These are phyloP conservation scores for Neospermospora avenae DNA, from an alignment of 2,329 filamentous ascomycete species.

Conservation along the genomic window DNA sequence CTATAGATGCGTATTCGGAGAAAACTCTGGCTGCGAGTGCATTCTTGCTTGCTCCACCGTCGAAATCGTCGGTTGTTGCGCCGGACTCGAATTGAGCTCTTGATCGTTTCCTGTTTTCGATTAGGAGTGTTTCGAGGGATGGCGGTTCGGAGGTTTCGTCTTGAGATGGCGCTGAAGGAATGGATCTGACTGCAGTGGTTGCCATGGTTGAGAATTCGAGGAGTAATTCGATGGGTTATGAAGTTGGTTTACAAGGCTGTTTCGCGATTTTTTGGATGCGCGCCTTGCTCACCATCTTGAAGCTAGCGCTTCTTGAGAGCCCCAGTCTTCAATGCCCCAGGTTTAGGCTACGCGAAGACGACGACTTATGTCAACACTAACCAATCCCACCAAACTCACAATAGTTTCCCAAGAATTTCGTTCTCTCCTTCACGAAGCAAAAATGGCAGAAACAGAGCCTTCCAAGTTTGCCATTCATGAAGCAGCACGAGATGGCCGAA, in stretches of 20 bases:
- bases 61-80: slow-evolving; percentile 16
- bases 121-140: slow-evolving; percentile 39
- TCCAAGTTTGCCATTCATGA: slow-evolving; percentile 82
- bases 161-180: not conserved
- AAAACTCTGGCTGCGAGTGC: slow-evolving; percentile 33
- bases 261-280: slow-evolving; percentile 5
- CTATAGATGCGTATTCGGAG: slow-evolving; percentile 57
- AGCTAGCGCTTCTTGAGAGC: slow-evolving; percentile 1
- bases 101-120: slow-evolving; percentile 42
- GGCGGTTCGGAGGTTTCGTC: slow-evolving; percentile 17
- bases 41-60: slow-evolving; percentile 32
- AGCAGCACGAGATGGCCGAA: slow-evolving; percentile 78
- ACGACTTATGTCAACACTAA: slow-evolving; percentile 4
- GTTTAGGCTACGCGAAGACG: slow-evolving; percentile 10
- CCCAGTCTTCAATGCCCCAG: not conserved
- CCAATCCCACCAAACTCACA: not conserved
- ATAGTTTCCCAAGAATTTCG: too few relatives aligned
- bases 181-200: slow-evolving; percentile 1
- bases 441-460: slow-evolving; percentile 33
- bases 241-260: slow-evolving; percentile 6
- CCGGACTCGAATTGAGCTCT: slow-evolving; percentile 40
- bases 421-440: not conserved
- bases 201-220: slow-evolving; percentile 8
- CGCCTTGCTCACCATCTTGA: not conserved
- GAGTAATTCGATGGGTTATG: not conserved